These are phyloP conservation scores for Exophiala sp. DNA, from an alignment of 2,329 filamentous ascomycete species.

Conservation along the genomic window DNA sequence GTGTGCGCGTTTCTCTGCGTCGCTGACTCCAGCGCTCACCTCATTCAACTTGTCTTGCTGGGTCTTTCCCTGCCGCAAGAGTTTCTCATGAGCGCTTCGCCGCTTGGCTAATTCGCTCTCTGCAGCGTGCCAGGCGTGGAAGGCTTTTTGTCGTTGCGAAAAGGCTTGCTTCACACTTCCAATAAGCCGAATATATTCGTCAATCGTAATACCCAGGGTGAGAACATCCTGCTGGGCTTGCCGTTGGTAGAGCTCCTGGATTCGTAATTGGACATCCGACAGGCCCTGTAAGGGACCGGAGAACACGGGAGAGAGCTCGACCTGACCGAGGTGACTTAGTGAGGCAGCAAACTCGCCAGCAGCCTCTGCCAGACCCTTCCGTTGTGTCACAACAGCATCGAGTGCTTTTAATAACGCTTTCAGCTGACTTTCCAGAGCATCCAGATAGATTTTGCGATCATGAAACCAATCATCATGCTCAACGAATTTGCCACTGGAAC, in stretches of 20 bases:
- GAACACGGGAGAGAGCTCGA: constrained; percentile 82
- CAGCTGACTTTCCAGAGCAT: constrained; percentile 85
- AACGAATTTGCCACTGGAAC: constrained; percentile 73
- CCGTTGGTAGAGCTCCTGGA: constrained; percentile 89
- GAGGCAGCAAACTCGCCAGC: constrained; percentile 90
- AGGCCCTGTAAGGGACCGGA: constrained; percentile 85
- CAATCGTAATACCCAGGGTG: constrained; percentile 93
- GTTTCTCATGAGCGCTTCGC: constrained; percentile 82
- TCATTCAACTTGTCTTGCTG: constrained; percentile 94
- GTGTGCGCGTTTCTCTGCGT: constrained; percentile 88
- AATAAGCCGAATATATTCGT: constrained; percentile 95
- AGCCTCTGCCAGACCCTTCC: constrained; percentile 88
- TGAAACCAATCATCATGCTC: constrained; percentile 99
- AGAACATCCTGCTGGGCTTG: constrained; percentile 96
- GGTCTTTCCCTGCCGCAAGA: constrained; percentile 88
- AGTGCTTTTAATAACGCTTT: constrained; percentile 88
- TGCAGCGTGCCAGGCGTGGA: constrained; percentile 86
- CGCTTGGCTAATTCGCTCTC: constrained; percentile 88
- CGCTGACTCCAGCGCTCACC: constrained; percentile 85
- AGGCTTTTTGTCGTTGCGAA: constrained; percentile 85
- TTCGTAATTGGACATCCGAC: constrained; percentile 87
- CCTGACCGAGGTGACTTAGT: constrained; percentile 82
- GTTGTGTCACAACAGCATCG: constrained; percentile 83
- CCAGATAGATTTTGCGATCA: constrained; percentile 87
- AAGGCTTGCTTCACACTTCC: constrained; percentile 93